A percentile compares a stretch with the other conserved stretches of the same genome.
Conservation (phyloP, 2,329 filamentous ascomycete genomes). For the Stemphylium beticola region DNA sequence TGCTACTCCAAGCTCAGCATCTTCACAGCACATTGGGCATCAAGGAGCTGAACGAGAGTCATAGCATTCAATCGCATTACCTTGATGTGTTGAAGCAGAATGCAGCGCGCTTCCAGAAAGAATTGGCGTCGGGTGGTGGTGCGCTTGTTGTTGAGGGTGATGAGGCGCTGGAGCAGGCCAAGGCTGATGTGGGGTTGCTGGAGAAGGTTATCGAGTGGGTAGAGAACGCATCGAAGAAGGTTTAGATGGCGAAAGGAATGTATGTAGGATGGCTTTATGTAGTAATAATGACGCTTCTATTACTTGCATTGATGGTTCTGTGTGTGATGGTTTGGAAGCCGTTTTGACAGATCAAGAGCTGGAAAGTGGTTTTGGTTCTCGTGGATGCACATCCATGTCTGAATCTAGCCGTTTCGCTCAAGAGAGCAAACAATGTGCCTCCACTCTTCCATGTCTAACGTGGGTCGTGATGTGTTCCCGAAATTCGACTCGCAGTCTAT, state of each 20-base stretch:
- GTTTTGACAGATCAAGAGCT: too few species aligned
- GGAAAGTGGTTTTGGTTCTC: too few species aligned
- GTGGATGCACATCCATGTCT: too few species aligned
- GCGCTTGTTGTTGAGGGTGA: constrained; percentile 48
- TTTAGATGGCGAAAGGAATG: constrained; percentile 1
- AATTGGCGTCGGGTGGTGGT: constrained; percentile 42
- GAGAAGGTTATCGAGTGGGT: constrained; percentile 45
- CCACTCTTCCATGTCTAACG: too few species aligned
- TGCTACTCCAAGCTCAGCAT: constrained; percentile 58
- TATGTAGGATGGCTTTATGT: neutral
- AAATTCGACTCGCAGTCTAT: too few species aligned
- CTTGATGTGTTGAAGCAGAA: constrained; percentile 52
- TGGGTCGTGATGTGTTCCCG: too few species aligned
- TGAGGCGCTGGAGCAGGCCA: constrained; percentile 42
- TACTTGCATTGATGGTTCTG: too few species aligned
- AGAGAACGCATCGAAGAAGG: constrained; percentile 21
- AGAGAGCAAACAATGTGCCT: too few species aligned
- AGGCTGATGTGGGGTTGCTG: constrained; percentile 42
- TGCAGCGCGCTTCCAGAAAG: constrained; percentile 45
- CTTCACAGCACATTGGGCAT: constrained; percentile 58
- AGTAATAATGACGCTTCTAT: neutral
- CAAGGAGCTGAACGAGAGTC: constrained; percentile 48
- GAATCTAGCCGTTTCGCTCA: too few species aligned
- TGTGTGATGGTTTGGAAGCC: too few species aligned
- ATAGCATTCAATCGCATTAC: constrained; percentile 52